Evolutionary conservation across 441 rosid species (phyloP), one percentile per base, ranked within the genome.

Genomic region (Populus hybrid): DNA sequence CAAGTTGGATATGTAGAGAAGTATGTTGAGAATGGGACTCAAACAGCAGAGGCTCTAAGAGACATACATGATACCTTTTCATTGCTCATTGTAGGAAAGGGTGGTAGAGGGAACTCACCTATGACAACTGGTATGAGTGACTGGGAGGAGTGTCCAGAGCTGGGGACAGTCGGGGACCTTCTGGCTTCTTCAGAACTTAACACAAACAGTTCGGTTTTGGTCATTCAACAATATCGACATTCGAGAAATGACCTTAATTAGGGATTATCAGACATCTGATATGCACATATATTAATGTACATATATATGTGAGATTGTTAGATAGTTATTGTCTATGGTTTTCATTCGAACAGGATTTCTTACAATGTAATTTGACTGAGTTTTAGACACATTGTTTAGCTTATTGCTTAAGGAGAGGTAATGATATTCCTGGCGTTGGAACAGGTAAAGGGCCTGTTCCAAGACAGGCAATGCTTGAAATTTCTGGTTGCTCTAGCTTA

Each of bases 91-190:
- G 91, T 94, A 12, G 98, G 98, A 10, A 94, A 87, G 71, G 85
- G 90, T 6, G 88, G 90, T 69, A 76, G 91, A 74, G 87, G 84
- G 63, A 75, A 87, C 36, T 88, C 85, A 5, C 77, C 85, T 0
- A 83, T 93, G 81, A 90, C 95, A 1, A 79, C 88, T 0, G 90
- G 88, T 3, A 78, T 94, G 89, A 91, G 90, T 75, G 95, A 94
- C 70, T 91, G 97, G 97, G 97, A 94, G 68, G 97, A 94, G 80
- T 91, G 97, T 75, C 97, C 95, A 0, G 97, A 94, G 77, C 85
- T 94, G 0, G 98, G 97, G 18, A 75, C 84, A 0, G 88, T 94
- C 2, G 97, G 97, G 63, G 98, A 94, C 74, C 77, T 93, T 67
- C 77, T 94, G 64, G 93, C 95, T 80, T 93, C 95, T 11, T 73